These are phyloP conservation scores for Salvia miltiorrhiza DNA, from an alignment of 257 asterid species.

Conservation along the genomic window DNA sequence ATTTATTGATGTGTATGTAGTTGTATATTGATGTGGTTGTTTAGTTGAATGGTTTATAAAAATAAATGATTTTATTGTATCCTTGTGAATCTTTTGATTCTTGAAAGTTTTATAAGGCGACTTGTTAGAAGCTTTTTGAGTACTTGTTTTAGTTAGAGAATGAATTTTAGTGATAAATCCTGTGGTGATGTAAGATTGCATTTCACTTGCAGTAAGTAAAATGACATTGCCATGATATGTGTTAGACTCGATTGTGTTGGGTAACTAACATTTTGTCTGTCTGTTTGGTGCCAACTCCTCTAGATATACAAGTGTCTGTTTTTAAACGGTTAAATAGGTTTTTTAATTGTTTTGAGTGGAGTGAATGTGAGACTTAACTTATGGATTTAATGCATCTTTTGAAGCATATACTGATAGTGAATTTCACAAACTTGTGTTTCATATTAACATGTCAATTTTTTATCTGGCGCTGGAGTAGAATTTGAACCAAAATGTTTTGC, in stretches of 20 bases:
- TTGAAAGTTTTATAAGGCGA: not conserved
- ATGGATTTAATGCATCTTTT: not conserved
- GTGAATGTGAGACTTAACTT: not conserved
- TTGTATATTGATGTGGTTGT: not conserved
- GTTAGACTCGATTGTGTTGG: not conserved
- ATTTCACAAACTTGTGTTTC: not conserved
- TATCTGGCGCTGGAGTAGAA: not conserved
- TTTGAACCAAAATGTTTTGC: not conserved
- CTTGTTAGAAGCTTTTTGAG: not conserved
- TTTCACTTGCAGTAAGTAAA: not conserved
- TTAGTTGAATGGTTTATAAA: not conserved
- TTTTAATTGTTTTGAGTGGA: not conserved
- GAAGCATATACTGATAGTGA: not conserved
- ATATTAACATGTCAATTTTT: not conserved
- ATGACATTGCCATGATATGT: not conserved
- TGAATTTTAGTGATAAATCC: not conserved
- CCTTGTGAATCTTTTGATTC: not conserved
- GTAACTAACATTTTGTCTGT: not conserved
- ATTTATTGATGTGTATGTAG: not conserved
- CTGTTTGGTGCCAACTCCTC: not conserved
- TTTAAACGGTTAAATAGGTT: not conserved
- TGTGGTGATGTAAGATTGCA: not conserved
- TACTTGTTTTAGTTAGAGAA: not conserved
- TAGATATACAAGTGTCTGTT: not conserved
- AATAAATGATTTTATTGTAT: not conserved